Evolutionary conservation across 148 eudicot genomes (phyloP), one percentile per base, ranked within the genome.

Genomic region (Silene conica): DNA sequence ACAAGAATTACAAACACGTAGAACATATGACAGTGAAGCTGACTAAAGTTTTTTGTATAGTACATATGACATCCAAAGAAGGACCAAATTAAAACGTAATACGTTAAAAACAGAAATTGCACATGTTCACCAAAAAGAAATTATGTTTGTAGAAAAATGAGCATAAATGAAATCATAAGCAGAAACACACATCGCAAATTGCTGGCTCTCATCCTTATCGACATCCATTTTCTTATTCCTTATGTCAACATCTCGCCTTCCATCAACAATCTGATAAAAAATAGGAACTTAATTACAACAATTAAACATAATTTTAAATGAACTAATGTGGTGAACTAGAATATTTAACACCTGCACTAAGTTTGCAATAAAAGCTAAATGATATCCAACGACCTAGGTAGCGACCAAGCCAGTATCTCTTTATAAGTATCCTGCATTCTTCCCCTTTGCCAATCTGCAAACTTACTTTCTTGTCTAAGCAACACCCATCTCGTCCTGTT

Each of bases 381-480:
- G 56, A 95, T 86, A 81, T 95, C 99, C 70, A 95, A 82, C 28
- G 99, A 90, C 83, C 99, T 86, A 56, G 99, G 99, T 43, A 95
- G 87, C 10, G 99, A 95, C 63, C 99, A 97, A 3, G 99, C 92
- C 0, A 97, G 99, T 81, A 92, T 95, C 78, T 95, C 99, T 75
- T 95, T 90, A 0, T 97, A 95, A 54, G 92, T 85, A 78, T 95
- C 99, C 87, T 95, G 99, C 91, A 92, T 85, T 45, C 97, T 86
- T 63, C 90, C 99, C 79, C 99, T 87, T 78, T 95, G 99, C 99
- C 99, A 95, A 85, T 95, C 99, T 26, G 99, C 87, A 76, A 95
- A 95, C 76, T 90, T 92, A 78, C 97, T 95, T 21, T 95, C 99
- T 83, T 92, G 96, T 75, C 99, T 79, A 63, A 92, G 82, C 78